Evolutionary conservation across 2,329 filamentous ascomycete species (phyloP).

Genomic region (Talaromyces atroroseus): DNA sequence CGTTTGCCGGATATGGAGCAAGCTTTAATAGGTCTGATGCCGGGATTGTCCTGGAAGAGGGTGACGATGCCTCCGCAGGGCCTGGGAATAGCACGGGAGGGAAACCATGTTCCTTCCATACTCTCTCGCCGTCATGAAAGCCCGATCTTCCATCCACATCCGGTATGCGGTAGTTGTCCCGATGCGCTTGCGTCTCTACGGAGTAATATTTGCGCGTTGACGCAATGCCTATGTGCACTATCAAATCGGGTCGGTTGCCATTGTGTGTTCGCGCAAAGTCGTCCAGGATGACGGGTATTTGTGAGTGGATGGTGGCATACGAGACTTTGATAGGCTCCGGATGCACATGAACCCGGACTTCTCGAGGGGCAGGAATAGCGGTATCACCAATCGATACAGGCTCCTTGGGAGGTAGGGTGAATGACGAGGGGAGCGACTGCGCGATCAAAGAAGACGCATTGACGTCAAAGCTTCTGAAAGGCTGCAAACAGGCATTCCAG

Average conservation of each 20-base stretch:
- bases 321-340: constrained; percentile 63
- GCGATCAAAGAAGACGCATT: constrained; percentile 83
- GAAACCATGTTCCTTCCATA: constrained; percentile 48
- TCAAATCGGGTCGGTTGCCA: constrained; percentile 53
- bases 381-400: constrained; percentile 12
- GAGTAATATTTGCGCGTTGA: constrained; percentile 59
- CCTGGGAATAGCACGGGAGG: constrained; percentile 53
- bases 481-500: constrained; percentile 42
- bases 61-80: constrained; percentile 5
- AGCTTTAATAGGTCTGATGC: constrained; percentile 1
- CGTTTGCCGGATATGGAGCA: constrained; percentile 27
- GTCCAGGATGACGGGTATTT: constrained; percentile 60
- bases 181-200: constrained; percentile 64
- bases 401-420: constrained; percentile 41
- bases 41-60: neutral
- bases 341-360: constrained; percentile 46
- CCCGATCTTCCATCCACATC: constrained; percentile 60
- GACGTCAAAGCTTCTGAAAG: constrained; percentile 66
- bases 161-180: constrained; percentile 63
- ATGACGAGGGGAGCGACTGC: constrained; percentile 58
- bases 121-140: constrained; percentile 43
- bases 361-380: constrained; percentile 15
- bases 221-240: constrained; percentile 78
- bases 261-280: constrained; percentile 36
- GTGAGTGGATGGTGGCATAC: constrained; percentile 60